Conservation (phyloP, 176 grass and related monocot genomes). For the Carex littledalei region DNA sequence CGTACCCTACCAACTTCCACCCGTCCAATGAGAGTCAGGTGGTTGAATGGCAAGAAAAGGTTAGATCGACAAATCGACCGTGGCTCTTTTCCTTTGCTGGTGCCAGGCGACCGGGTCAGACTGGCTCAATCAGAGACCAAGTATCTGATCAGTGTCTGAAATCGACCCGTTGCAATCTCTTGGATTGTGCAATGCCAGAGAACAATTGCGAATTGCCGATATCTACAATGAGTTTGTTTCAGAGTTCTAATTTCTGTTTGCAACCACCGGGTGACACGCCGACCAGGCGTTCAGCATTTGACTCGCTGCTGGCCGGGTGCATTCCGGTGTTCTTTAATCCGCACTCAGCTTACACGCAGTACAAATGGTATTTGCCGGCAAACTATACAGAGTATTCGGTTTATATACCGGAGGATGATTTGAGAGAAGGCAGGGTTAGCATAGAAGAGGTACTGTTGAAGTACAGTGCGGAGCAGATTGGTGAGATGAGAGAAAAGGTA, state of each 20-base stretch:
- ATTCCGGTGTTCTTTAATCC: constrained; percentile 80
- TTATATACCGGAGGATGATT: constrained; percentile 51
- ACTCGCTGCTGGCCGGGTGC: constrained; percentile 67
- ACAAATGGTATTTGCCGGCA: constrained; percentile 57
- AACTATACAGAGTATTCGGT: constrained; percentile 57
- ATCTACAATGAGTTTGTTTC: constrained; percentile 53
- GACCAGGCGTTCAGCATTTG: constrained; percentile 44
- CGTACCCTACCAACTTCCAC: constrained; percentile 73
- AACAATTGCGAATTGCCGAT: constrained; percentile 41
- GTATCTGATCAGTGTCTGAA: constrained; percentile 52
- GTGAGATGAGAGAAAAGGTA: constrained; percentile 45
- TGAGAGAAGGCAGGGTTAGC: constrained; percentile 35
- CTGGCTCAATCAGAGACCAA: constrained; percentile 41
- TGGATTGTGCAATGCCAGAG: constrained; percentile 38
- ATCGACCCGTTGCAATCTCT: constrained; percentile 40
- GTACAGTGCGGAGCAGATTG: constrained; percentile 25
- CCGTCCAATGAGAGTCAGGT: constrained; percentile 50
- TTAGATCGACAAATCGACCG: constrained; percentile 30
- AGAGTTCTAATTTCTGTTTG: constrained; percentile 74
- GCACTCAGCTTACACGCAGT: constrained; percentile 66
- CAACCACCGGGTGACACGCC: constrained; percentile 48
- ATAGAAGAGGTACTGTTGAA: constrained; percentile 48
- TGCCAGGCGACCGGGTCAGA: constrained; percentile 25
- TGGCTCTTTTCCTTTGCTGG: constrained; percentile 81
- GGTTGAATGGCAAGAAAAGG: constrained; percentile 44